A percentile compares a stretch with the other conserved stretches of the same genome.
Evolutionary conservation across 164 flowering plant genomes (phyloP).

Genomic region (Nymphaea thermarum): DNA sequence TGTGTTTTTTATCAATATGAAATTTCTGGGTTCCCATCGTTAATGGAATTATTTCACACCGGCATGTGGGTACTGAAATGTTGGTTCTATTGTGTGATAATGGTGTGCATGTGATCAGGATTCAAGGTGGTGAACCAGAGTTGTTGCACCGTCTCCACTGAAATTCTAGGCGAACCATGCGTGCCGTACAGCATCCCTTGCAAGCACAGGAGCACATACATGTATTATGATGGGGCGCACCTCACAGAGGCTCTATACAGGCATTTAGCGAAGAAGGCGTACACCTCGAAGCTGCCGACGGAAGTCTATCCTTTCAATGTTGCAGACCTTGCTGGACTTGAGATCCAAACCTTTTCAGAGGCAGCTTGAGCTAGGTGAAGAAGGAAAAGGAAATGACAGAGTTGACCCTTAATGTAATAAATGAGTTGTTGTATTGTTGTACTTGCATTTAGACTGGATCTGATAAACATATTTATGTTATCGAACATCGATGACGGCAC

Average conservation of each 20-base stretch:
- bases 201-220: slow-evolving; percentile 21
- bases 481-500: no score
- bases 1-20: no score
- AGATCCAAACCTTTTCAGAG: not conserved
- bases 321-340: slow-evolving; percentile 10
- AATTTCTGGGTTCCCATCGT: no score
- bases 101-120: slow-evolving; percentile 19
- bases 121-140: slow-evolving; percentile 25
- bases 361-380: no score
- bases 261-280: slow-evolving; percentile 39
- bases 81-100: not conserved
- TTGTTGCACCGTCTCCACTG: slow-evolving; percentile 38
- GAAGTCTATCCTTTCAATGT: slow-evolving; percentile 51
- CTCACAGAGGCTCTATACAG: slow-evolving; percentile 48
- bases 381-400: no score
- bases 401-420: no score
- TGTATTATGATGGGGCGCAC: slow-evolving; percentile 68
- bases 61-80: not conserved
- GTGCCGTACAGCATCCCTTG: slow-evolving; percentile 19
- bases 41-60: no score
- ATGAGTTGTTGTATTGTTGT: no score
- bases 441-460: no score
- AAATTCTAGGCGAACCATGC: slow-evolving; percentile 17
- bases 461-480: no score
- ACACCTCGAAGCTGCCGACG: slow-evolving; percentile 13